Base-by-base conservation (phyloP, 2,329 filamentous ascomycete genomes). In the Talaromyces sp. region DNA sequence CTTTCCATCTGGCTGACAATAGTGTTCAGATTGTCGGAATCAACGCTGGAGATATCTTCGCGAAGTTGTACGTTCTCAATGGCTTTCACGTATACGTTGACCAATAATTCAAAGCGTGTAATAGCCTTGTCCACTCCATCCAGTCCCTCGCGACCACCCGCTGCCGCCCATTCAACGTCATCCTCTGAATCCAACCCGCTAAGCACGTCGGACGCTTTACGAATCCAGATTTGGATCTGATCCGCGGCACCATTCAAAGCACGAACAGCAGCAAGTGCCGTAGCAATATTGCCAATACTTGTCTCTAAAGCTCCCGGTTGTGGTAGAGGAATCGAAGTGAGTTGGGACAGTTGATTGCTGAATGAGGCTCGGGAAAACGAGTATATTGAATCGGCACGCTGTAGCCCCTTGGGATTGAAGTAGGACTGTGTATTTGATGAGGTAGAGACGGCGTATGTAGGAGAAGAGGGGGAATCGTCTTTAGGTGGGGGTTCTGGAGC, bases 151-250 rank as follows among this genome's bases (percentile, higher is more conserved):
- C 77, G 69, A 27, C 94, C 94, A 47, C 91, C 94, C 1, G 92
- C 93, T 2, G 94, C 84, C 8, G 85, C 92, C 94, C 94, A 99
- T 72, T 97, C 93, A 14, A 97, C 91, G 68, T 99, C 94, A 70
- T 97, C 94, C 58, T 97, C 93, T 48, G 92, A 91, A 70, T 97
- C 91, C 37, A 99, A 78, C 4, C 92, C 92, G 49, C 84, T 84
- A 48, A 99, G 86, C 29, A 97, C 92, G 65, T 96, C 91, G 0
- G 88, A 88, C 0, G 93, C 93, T 71, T 97, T 97, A 58, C 84
- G 83, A 67, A 97, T 96, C 94, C 94, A 99, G 65, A 88, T 87
- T 58, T 88, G 84, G 61, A 99, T 97, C 72, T 97, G 92, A 56
- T 95, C 90, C 4, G 92, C 91, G 10, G 93, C 91, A 61, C 90